A percentile compares a stretch with the other conserved stretches of the same genome.
Conservation (phyloP, 805 yeast genomes). For the Pichia deserticola region DNA sequence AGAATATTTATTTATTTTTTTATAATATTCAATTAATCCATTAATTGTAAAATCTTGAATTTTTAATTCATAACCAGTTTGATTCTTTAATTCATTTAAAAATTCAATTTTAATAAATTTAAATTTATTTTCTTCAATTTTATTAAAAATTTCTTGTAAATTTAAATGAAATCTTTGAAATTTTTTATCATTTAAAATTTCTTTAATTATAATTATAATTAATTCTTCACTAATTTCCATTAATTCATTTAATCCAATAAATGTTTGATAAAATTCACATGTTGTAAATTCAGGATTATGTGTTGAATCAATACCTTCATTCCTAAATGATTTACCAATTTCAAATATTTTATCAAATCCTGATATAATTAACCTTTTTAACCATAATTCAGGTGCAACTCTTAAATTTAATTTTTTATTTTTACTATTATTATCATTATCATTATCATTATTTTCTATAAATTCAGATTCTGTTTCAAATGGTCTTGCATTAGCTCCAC, state of each 20-base stretch:
- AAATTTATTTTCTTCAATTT: conserved; percentile 15
- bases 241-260: conserved; percentile 56
- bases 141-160: conserved; percentile 14
- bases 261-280: conserved; percentile 81
- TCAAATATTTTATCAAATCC: conserved; percentile 88
- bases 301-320: conserved; percentile 87
- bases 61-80: conserved; percentile 33
- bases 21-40: neutral
- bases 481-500: conserved; percentile 93
- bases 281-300: conserved; percentile 94
- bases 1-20: neutral
- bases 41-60: neutral
- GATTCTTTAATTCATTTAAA: conserved; percentile 50
- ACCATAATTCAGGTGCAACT: conserved; percentile 95
- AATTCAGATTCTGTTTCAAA: conserved; percentile 47
- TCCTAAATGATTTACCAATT: conserved; percentile 77
- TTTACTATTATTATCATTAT: neutral
- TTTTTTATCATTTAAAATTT: conserved; percentile 21
- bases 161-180: conserved; percentile 15
- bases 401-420: conserved; percentile 46
- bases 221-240: conserved; percentile 57
- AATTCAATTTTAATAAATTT: conserved; percentile 50
- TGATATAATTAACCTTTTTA: conserved; percentile 70
- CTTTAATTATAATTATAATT: conserved; percentile 34
- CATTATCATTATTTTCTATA: conserved; percentile 25